A percentile compares a stretch with the other conserved stretches of the same genome.
These are phyloP conservation scores for Dendrobium huoshanense DNA, from an alignment of 106 monocot genomes.

Conservation along the genomic window DNA sequence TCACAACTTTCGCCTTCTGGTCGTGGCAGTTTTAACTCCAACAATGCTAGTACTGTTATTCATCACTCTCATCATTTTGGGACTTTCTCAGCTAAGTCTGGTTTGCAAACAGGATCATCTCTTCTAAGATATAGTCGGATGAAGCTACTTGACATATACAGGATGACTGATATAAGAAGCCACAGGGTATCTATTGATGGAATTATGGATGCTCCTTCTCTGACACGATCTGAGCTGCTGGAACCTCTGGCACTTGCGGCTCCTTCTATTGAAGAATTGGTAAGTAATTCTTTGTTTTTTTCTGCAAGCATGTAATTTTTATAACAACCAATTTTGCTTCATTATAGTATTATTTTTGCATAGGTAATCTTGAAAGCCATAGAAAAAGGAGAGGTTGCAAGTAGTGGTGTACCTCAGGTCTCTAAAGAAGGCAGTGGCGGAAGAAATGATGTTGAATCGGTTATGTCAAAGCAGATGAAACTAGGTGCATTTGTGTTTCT, in stretches of 20 bases:
- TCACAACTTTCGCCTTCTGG: constrained; percentile 28
- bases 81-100: constrained; percentile 34
- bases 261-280: constrained; percentile 71
- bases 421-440: constrained; percentile 61
- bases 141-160: constrained; percentile 88
- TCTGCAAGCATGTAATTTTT: background rate
- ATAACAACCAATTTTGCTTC: background rate
- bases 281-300: constrained; percentile 17
- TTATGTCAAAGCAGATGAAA: constrained; percentile 30
- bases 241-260: constrained; percentile 79
- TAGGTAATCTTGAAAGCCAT: constrained; percentile 82
- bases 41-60: constrained; percentile 10
- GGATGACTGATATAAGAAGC: constrained; percentile 47
- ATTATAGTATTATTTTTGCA: background rate
- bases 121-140: constrained; percentile 65
- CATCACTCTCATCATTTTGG: constrained; percentile 24
- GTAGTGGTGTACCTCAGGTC: constrained; percentile 41
- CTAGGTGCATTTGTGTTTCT: constrained; percentile 22
- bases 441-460: constrained; percentile 30
- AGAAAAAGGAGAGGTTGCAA: constrained; percentile 80
- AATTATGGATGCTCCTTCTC: constrained; percentile 55
- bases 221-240: constrained; percentile 44
- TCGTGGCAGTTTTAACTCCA: constrained; percentile 34
- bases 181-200: constrained; percentile 24
- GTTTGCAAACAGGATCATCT: constrained; percentile 28